Conservation (phyloP, 805 yeast genomes). For the Saccharomycopsis selenospora region DNA sequence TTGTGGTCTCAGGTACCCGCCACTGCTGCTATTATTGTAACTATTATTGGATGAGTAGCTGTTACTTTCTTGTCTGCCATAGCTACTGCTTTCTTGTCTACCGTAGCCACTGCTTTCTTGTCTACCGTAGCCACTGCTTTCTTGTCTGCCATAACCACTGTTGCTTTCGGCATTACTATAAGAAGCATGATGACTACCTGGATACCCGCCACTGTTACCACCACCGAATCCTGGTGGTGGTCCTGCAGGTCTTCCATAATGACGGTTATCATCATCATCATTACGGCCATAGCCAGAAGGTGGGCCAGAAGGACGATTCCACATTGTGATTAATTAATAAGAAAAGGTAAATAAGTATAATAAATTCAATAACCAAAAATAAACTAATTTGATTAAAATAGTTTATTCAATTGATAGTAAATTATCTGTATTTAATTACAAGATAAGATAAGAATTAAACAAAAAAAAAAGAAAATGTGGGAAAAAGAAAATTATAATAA, state of each 20-base stretch:
- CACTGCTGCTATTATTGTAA: background rate
- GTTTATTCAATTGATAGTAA: background rate
- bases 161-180: constrained; percentile 2
- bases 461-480: background rate
- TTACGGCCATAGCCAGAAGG: constrained; percentile 25
- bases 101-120: constrained; percentile 3
- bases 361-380: background rate
- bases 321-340: constrained; percentile 6
- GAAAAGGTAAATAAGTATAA: background rate
- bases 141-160: constrained; percentile 6
- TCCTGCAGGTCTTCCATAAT: constrained; percentile 19
- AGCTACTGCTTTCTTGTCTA: background rate
- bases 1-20: constrained; percentile 16
- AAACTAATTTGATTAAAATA: background rate
- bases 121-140: background rate
- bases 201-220: background rate
- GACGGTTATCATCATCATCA: background rate
- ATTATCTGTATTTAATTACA: background rate
- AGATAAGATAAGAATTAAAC: background rate
- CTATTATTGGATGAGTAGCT: background rate
- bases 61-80: background rate
- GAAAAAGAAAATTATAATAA: background rate
- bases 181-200: constrained; percentile 5
- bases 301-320: constrained; percentile 27
- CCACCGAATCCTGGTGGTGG: constrained; percentile 16